Evolutionary conservation across 73 alveolate species (phyloP).

Genomic region (Stentor roeselii): DNA sequence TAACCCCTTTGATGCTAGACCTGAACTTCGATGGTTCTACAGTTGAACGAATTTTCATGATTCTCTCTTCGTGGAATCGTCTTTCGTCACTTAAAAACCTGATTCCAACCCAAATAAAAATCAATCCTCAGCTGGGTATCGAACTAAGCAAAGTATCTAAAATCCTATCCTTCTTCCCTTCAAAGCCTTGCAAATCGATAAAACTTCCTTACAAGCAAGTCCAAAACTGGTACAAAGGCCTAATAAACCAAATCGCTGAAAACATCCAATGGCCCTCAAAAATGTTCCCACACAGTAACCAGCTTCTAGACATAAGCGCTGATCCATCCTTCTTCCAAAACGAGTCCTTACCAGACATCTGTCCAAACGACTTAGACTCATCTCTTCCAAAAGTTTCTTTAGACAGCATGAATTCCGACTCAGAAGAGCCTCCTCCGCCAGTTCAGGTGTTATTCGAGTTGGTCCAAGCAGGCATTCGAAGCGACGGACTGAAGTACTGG

Average conservation of each 20-base stretch:
- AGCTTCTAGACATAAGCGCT: slow-evolving; percentile 14
- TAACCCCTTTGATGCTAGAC: neutral
- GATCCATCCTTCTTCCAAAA: slow-evolving; percentile 17
- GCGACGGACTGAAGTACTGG: neutral
- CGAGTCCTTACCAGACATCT: slow-evolving; percentile 20
- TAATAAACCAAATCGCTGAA: slow-evolving; percentile 20
- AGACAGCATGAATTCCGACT: neutral
- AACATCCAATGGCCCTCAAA: neutral
- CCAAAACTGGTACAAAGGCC: neutral
- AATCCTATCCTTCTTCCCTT: neutral
- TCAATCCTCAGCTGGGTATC: neutral
- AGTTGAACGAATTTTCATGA: neutral
- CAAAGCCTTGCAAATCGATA: too few relatives aligned
- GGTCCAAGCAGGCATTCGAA: neutral
- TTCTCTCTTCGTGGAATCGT: neutral
- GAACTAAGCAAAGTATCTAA: too few relatives aligned
- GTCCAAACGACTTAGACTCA: neutral
- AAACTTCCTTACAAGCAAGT: neutral
- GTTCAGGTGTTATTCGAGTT: neutral
- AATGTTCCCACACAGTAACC: neutral
- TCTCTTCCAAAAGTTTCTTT: neutral
- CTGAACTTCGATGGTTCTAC: neutral
- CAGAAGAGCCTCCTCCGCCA: neutral
- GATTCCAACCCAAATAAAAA: neutral
- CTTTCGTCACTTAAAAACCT: neutral